Evolutionary conservation across 768 basidiomycete genomes (phyloP).

Genomic region (Russula sp.): DNA sequence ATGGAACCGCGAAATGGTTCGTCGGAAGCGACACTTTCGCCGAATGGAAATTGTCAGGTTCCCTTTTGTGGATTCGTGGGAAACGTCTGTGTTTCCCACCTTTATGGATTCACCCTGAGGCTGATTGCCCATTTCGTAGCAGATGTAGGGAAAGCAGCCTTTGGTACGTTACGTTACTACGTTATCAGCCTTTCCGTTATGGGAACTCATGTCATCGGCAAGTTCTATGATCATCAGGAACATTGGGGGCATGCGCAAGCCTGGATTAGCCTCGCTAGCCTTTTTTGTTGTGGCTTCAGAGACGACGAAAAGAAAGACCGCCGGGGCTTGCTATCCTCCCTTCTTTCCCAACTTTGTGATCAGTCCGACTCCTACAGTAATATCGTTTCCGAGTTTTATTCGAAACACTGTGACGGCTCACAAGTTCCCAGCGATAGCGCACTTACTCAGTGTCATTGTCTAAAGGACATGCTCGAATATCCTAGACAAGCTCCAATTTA

Average conservation of each 20-base stretch:
- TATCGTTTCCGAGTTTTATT: background rate
- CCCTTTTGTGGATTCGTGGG: slow-evolving; percentile 3
- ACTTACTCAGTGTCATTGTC: background rate
- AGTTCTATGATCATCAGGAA: background rate
- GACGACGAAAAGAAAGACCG: background rate
- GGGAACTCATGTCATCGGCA: background rate
- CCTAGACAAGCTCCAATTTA: background rate
- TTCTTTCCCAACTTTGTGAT: background rate
- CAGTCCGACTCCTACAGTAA: background rate
- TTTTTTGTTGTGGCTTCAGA: slow-evolving; percentile 11
- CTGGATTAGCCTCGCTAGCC: background rate
- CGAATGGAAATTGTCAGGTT: background rate
- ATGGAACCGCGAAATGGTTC: background rate
- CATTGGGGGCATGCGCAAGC: background rate
- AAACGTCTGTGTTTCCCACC: background rate
- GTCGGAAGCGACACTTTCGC: background rate
- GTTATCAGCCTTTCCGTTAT: background rate
- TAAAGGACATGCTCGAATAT: background rate
- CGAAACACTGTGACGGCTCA: background rate
- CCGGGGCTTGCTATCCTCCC: background rate
- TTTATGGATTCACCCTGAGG: background rate
- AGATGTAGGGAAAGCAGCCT: slow-evolving; percentile 4
- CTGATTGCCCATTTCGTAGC: background rate
- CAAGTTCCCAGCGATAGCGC: background rate
- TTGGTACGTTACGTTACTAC: background rate